These are phyloP conservation scores for Salvia rosmarinus DNA, from an alignment of 257 asterid genomes.

Conservation along the genomic window DNA sequence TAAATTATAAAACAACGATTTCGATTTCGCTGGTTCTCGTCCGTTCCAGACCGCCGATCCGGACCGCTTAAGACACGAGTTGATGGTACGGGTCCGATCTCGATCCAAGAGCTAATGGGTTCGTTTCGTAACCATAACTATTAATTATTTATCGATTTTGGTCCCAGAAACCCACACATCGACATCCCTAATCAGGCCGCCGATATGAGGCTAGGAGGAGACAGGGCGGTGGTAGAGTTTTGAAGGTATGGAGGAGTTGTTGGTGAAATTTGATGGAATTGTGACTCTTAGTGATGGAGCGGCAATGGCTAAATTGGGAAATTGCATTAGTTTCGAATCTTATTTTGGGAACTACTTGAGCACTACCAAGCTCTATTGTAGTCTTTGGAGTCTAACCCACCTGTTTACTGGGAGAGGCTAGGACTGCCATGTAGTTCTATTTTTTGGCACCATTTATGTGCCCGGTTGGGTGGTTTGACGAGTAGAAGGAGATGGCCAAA, in stretches of 20 bases:
- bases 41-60: no score
- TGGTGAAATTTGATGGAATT: conserved; percentile 45
- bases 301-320: conserved; percentile 31
- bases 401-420: not conserved
- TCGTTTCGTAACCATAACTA: no score
- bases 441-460: conserved; percentile 58
- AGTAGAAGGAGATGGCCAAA: conserved; percentile 43
- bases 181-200: no score
- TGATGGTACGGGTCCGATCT: no score
- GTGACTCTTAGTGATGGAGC: conserved; percentile 67
- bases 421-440: conserved; percentile 53
- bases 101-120: no score
- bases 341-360: conserved; percentile 45
- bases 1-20: no score
- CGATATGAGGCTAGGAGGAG: conserved; percentile 62
- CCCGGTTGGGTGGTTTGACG: conserved; percentile 50
- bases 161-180: no score
- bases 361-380: conserved; percentile 59
- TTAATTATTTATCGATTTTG: no score
- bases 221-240: conserved; percentile 44
- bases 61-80: no score
- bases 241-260: conserved; percentile 46
- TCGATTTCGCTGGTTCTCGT: no score
- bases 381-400: conserved; percentile 41
- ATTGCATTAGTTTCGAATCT: conserved; percentile 37